Evolutionary conservation across 2,329 filamentous ascomycete species (phyloP).

Genomic region (Pyrenophora tritici-repentis): DNA sequence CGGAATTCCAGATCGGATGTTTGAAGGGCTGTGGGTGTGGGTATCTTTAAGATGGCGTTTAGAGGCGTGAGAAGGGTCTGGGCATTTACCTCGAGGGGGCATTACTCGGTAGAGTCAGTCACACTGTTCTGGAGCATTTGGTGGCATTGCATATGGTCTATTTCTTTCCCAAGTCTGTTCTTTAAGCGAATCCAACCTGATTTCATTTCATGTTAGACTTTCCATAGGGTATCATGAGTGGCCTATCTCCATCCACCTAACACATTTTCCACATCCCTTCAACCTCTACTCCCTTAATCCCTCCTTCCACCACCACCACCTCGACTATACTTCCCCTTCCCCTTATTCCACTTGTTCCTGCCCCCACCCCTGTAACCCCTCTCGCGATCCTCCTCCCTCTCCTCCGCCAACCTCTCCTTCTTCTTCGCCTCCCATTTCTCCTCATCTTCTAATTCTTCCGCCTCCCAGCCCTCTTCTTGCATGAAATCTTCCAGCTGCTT

Average conservation of each 20-base stretch:
- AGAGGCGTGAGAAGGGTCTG: no score
- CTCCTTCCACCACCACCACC: slow-evolving; percentile 13
- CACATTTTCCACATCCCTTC: neutral
- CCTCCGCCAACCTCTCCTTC: slow-evolving; percentile 45
- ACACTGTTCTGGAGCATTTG: neutral
- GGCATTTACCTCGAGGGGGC: no score
- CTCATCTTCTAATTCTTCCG: slow-evolving; percentile 35
- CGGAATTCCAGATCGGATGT: slow-evolving; percentile 17
- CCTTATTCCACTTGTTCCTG: slow-evolving; percentile 16
- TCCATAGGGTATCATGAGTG: neutral
- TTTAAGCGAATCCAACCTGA: neutral
- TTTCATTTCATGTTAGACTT: neutral
- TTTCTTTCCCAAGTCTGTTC: neutral
- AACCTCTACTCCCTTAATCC: no score
- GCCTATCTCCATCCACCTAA: no score
- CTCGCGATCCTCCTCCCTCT: slow-evolving; percentile 27
- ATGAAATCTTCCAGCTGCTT: slow-evolving; percentile 61
- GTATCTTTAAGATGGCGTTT: neutral
- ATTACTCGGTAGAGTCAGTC: no score
- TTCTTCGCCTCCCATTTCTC: slow-evolving; percentile 47
- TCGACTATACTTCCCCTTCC: slow-evolving; percentile 26
- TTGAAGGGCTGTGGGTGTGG: neutral
- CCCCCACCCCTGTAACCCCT: slow-evolving; percentile 28
- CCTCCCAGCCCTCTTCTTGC: slow-evolving; percentile 47
- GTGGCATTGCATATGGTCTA: neutral